Percentiles rank a stretch among this genome's conserved stretches.
Conservation (phyloP, 768 basidiomycete species). For the Cystobasidium ongulense region DNA sequence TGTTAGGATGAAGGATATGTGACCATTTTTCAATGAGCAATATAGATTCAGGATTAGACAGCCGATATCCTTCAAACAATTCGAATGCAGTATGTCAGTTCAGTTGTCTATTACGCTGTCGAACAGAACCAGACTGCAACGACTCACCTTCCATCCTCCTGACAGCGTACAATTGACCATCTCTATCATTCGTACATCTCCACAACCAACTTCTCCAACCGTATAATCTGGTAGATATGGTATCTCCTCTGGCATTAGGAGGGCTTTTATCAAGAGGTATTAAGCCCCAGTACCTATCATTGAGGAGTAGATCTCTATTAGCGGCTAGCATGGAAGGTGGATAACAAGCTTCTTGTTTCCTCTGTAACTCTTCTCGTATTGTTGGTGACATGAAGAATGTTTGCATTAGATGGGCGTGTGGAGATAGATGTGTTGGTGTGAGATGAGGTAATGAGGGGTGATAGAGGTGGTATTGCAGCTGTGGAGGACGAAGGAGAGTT, state of each 20-base stretch:
- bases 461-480: slow-evolving; percentile 93
- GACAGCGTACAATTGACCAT: slow-evolving; percentile 69
- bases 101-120: no score
- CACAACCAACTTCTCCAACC: slow-evolving; percentile 80
- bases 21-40: slow-evolving; percentile 76
- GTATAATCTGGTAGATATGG: slow-evolving; percentile 66
- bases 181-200: slow-evolving; percentile 64
- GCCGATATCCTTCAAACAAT: slow-evolving; percentile 47
- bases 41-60: slow-evolving; percentile 75
- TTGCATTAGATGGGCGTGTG: slow-evolving; percentile 44
- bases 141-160: slow-evolving; percentile 79
- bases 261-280: slow-evolving; percentile 58
- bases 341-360: slow-evolving; percentile 51
- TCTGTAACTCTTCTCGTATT: slow-evolving; percentile 56
- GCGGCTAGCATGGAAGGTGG: slow-evolving; percentile 45
- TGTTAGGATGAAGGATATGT: slow-evolving; percentile 70
- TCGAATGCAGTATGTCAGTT: no score
- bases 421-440: slow-evolving; percentile 48
- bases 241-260: slow-evolving; percentile 45
- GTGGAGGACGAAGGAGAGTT: slow-evolving; percentile 17
- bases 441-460: slow-evolving; percentile 59
- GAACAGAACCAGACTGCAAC: no score
- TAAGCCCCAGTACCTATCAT: slow-evolving; percentile 62
- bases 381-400: slow-evolving; percentile 78
- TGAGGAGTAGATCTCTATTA: slow-evolving; percentile 40